Evolutionary conservation across 176 grass and related monocot genomes (phyloP), one percentile per base, ranked within the genome.

Genomic region (Oryza nivara): DNA sequence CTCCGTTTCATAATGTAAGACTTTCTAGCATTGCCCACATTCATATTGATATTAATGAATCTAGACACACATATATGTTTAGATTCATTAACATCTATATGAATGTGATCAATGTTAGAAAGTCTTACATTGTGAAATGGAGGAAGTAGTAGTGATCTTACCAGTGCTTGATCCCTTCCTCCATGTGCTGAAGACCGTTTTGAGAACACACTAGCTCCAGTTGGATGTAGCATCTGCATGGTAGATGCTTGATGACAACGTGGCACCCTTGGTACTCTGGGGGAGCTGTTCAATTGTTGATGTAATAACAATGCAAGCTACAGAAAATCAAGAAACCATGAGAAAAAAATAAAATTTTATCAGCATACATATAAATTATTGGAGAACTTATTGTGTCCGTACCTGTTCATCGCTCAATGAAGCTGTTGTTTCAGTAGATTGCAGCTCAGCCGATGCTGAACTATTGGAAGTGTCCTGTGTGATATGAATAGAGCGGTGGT

Each of bases 231-330:
- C 36, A 86, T 88, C 65, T 95, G 96, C 56, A 80, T 70, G 79
- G 85, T 86, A 85, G 78, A 47, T 68, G 93, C 80, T 80, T 98
- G 96, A 72, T 92, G 87, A 83, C 92, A 56, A 80, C 96, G 92
- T 78, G 93, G 91, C 45, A 98, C 93, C 91, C 96, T 95, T 25
- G 96, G 96, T 78, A 98, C 96, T 85, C 96, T 98, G 32, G 96
- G 93, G 58, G 96, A 98, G 77, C 96, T 98, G 86, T 98, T 98
- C 83, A 98, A 86, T 90, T 98, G 93, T 85, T 98, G 96, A 90
- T 98, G 96, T 75, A 98, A 83, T 76, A 98, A 75, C 51, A 98
- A 87, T 56, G 96, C 96, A 80, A 98, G 96, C 96, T 98, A 83
- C 77, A 36, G 51, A 92, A 93, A 70, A 36, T 56, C 8, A 82